Evolutionary conservation across 2,329 filamentous ascomycete species (phyloP).

Genomic region (Rosellinia necatrix): DNA sequence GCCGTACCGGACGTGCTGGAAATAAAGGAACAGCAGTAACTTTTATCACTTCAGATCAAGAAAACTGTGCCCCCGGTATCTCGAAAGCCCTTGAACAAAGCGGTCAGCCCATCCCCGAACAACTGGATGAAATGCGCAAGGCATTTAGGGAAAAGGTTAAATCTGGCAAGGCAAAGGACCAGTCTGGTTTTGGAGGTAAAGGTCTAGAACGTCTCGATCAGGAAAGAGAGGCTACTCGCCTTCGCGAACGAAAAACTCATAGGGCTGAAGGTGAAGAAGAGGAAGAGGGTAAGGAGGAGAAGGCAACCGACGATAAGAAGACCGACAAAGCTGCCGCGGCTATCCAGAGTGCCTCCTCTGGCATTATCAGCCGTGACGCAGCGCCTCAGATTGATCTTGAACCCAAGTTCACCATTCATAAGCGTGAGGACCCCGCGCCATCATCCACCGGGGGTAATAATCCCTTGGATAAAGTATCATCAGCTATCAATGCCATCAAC

Average conservation of each 20-base stretch:
- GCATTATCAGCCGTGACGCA: slow-evolving; percentile 58
- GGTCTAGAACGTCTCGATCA: slow-evolving; percentile 90
- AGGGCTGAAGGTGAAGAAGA: slow-evolving; percentile 86
- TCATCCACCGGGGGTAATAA: slow-evolving; percentile 56
- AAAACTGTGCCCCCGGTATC: slow-evolving; percentile 86
- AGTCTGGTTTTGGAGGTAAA: slow-evolving; percentile 91
- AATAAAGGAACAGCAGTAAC: slow-evolving; percentile 95
- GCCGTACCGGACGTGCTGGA: slow-evolving; percentile 90
- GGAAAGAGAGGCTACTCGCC: slow-evolving; percentile 84
- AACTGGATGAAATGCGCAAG: slow-evolving; percentile 67
- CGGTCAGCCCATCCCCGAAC: slow-evolving; percentile 78
- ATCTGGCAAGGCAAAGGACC: slow-evolving; percentile 85
- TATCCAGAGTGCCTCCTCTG: slow-evolving; percentile 66
- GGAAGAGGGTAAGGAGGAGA: slow-evolving; percentile 72
- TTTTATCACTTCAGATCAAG: slow-evolving; percentile 89
- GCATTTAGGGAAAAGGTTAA: slow-evolving; percentile 89
- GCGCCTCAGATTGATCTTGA: slow-evolving; percentile 50
- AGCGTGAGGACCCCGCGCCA: slow-evolving; percentile 62
- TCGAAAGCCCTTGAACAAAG: slow-evolving; percentile 92
- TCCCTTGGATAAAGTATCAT: slow-evolving; percentile 82
- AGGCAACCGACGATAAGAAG: slow-evolving; percentile 71
- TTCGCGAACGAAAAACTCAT: slow-evolving; percentile 85
- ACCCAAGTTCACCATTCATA: slow-evolving; percentile 73
- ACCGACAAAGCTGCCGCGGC: slow-evolving; percentile 69
- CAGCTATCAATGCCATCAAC: slow-evolving; percentile 91